A percentile compares a stretch with the other conserved stretches of the same genome.
phyloP scores from a whole-genome alignment of 176 grass and related monocot species.

The Oropetium thomaeum region DNA sequence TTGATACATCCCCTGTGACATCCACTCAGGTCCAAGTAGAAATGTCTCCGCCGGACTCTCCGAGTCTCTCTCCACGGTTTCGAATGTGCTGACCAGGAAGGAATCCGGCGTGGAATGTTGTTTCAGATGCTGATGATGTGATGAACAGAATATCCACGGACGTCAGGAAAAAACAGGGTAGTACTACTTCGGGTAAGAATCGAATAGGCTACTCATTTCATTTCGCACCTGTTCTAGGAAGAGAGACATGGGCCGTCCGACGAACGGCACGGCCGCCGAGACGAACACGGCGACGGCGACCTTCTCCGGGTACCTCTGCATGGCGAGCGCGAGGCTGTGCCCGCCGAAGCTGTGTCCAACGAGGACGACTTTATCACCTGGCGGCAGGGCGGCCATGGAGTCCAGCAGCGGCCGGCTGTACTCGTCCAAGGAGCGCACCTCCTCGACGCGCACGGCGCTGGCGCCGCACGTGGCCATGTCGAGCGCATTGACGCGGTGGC shows the following conservation, averaged over 20 bases:
- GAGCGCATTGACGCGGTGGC: slow-evolving; percentile 46
- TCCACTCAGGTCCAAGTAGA: slow-evolving; percentile 21
- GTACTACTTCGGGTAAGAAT: background rate
- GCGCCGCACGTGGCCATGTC: slow-evolving; percentile 47
- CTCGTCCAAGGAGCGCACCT: slow-evolving; percentile 29
- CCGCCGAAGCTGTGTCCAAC: slow-evolving; percentile 56
- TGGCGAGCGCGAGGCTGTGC: slow-evolving; percentile 30
- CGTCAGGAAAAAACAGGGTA: background rate
- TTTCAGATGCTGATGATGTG: background rate
- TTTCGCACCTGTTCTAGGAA: slow-evolving; percentile 23
- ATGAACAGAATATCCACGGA: background rate
- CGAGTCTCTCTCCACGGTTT: background rate
- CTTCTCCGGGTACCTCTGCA: slow-evolving; percentile 39
- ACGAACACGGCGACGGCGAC: slow-evolving; percentile 50
- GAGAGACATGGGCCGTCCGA: background rate
- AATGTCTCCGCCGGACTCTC: background rate
- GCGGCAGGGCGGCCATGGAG: background rate
- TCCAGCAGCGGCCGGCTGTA: slow-evolving; percentile 32
- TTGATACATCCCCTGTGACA: background rate
- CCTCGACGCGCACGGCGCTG: slow-evolving; percentile 16
- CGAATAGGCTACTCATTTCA: background rate
- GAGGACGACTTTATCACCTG: slow-evolving; percentile 34
- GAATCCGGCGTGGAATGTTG: background rate
- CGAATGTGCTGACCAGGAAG: slow-evolving; percentile 13
- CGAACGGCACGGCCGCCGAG: slow-evolving; percentile 28